These are phyloP conservation scores for Pestalotiopsis sp. DNA, from an alignment of 2,329 filamentous ascomycete genomes.

Conservation along the genomic window DNA sequence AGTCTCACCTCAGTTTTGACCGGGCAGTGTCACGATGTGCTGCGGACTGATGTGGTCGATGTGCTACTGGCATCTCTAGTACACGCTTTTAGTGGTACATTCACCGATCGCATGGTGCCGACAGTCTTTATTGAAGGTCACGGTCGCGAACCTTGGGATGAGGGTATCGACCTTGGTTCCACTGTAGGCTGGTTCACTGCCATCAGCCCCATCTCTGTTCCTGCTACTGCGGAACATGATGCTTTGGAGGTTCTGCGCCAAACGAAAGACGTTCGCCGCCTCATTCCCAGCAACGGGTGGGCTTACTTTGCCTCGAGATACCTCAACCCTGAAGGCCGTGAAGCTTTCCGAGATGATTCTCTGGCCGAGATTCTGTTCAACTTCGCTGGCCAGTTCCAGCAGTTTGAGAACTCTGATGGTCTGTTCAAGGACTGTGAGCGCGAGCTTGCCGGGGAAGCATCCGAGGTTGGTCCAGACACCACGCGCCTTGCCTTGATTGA, in stretches of 20 bases:
- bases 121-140: conserved; percentile 18
- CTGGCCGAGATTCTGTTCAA: conserved; percentile 38
- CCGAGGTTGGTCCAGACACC: conserved; percentile 14
- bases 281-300: conserved; percentile 36
- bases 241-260: neutral
- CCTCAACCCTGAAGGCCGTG: conserved; percentile 29
- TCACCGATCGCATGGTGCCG: conserved; percentile 16
- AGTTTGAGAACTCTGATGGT: conserved; percentile 16
- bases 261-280: conserved; percentile 38
- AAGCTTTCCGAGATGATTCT: conserved; percentile 35
- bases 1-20: neutral
- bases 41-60: conserved; percentile 15
- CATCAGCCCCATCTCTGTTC: neutral
- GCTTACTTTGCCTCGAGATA: conserved; percentile 40
- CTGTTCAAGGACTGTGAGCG: conserved; percentile 10
- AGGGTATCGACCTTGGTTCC: conserved; percentile 15
- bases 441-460: conserved; percentile 3
- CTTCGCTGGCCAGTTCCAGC: conserved; percentile 20
- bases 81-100: conserved; percentile 14
- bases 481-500: conserved; percentile 15
- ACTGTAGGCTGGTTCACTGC: conserved; percentile 19
- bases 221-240: neutral
- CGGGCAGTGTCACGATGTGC: conserved; percentile 1
- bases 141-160: conserved; percentile 16
- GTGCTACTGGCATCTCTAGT: conserved; percentile 15